These are phyloP conservation scores for Arxiozyma slooffiae DNA, from an alignment of 1,139 yeast species.

Conservation along the genomic window DNA sequence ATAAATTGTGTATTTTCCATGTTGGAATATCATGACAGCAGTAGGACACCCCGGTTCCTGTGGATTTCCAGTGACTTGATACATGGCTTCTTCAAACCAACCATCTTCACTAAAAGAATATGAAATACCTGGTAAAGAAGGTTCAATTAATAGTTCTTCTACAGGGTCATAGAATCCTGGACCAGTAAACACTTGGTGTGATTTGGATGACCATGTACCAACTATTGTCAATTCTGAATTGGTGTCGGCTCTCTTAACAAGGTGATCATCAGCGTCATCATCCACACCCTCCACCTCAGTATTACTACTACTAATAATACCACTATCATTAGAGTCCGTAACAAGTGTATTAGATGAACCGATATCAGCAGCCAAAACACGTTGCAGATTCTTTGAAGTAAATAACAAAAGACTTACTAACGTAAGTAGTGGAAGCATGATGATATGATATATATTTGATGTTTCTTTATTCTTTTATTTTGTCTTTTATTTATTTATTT, in stretches of 20 bases:
- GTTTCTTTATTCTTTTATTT: too few relatives aligned
- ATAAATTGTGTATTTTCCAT: conserved; percentile 62
- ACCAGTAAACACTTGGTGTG: conserved; percentile 91
- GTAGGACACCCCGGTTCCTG: conserved; percentile 69
- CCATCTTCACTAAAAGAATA: conserved; percentile 92
- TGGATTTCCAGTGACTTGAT: conserved; percentile 66
- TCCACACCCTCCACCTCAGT: background rate
- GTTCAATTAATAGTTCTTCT: conserved; percentile 87
- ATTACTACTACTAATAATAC: background rate
- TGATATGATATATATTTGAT: too few relatives aligned
- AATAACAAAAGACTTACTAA: background rate
- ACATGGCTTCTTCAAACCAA: conserved; percentile 77
- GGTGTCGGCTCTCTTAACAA: background rate
- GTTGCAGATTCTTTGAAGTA: background rate
- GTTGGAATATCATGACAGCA: conserved; percentile 79
- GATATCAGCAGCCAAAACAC: background rate
- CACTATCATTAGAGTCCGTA: background rate
- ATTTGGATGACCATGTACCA: conserved; percentile 96
- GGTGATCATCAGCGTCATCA: background rate
- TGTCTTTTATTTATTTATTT: too few relatives aligned
- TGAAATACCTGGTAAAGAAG: conserved; percentile 88
- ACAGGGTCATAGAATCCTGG: conserved; percentile 95
- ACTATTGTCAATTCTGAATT: conserved; percentile 6
- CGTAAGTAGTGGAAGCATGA: background rate
- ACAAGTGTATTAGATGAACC: background rate